Evolutionary conservation across 2,329 filamentous ascomycete genomes (phyloP), one percentile per base, ranked within the genome.

Genomic region (Alternaria viburni): DNA sequence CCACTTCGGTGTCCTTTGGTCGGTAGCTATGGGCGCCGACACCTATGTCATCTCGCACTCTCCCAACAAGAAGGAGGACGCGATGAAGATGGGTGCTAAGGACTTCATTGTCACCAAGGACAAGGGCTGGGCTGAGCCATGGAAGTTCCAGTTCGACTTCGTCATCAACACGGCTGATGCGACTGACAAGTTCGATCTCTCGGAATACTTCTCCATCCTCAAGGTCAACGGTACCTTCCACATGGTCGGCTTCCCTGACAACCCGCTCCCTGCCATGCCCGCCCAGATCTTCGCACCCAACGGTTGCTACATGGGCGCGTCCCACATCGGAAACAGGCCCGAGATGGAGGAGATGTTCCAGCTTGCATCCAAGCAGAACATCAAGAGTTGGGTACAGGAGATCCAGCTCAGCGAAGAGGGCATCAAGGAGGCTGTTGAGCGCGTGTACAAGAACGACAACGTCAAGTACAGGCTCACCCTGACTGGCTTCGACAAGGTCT

Each of bases 201-300:
- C 81, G 56, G 86, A 90, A 67, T 96, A 96, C 83, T 87, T 96
- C 74, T 88, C 87, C 65, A 87, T 93, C 73, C 86, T 96, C 77
- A 93, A 95, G 81, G 89, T 95, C 61, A 91, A 93, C 82, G 92
- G 91, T 62, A 87, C 86, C 76, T 96, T 91, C 88, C 88, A 95
- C 78, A 91, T 87, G 73, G 91, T 95, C 57, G 92, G 92, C 45
- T 85, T 96, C 74, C 92, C 92, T 4, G 91, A 93, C 77, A 90
- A 92, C 65, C 88, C 90, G 47, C 88, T 92, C 11, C 88, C 92
- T 61, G 81, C 85, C 58, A 85, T 96, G 69, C 89, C 88, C 81
- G 90, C 91, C 54, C 91, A 93, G 83, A 88, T 88, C 75, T 90
- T 97, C 74, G 85, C 92, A 63, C 80, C 80, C 68, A 96, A 95